Evolutionary conservation across 2,329 filamentous ascomycete species (phyloP).

Genomic region (Hypoxylon sp.): DNA sequence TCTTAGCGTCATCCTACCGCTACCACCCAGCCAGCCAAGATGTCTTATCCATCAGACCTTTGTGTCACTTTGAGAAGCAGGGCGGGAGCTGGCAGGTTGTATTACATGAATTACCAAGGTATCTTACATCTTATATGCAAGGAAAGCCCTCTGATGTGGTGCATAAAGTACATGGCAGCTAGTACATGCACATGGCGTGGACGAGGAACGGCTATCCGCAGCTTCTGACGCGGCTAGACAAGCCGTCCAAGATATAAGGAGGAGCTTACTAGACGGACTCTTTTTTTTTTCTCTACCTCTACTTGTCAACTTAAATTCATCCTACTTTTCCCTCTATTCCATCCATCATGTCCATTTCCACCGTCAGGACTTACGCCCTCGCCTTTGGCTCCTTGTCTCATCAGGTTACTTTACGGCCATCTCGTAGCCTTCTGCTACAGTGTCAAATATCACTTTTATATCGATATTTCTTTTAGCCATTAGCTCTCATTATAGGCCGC

Average conservation of each 20-base stretch:
- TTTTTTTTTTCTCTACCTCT: neutral
- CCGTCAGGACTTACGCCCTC: neutral
- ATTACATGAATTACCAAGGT: conserved; percentile 6
- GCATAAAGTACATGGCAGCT: neutral
- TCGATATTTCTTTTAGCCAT: neutral
- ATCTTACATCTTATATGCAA: too few relatives aligned
- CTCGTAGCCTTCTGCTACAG: neutral
- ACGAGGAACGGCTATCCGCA: conserved; percentile 9
- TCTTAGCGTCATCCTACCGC: conserved; percentile 19
- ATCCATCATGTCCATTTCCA: neutral
- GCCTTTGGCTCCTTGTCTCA: neutral
- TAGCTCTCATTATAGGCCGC: conserved; percentile 10
- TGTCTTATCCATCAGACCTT: conserved; percentile 23
- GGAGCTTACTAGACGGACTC: conserved; percentile 1
- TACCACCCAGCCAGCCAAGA: neutral
- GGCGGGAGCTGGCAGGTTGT: conserved; percentile 8
- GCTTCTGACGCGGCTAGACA: conserved; percentile 12
- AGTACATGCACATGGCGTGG: neutral
- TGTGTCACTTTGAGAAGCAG: conserved; percentile 20
- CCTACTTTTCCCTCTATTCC: neutral
- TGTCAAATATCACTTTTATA: neutral
- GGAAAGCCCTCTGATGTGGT: too few relatives aligned
- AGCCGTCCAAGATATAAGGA: conserved; percentile 10
- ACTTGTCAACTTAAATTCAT: neutral
- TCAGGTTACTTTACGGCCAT: neutral